A percentile compares a stretch with the other conserved stretches of the same genome.
phyloP scores from a whole-genome alignment of 352 stramenopile genomes.

The Phytophthora citricola region DNA sequence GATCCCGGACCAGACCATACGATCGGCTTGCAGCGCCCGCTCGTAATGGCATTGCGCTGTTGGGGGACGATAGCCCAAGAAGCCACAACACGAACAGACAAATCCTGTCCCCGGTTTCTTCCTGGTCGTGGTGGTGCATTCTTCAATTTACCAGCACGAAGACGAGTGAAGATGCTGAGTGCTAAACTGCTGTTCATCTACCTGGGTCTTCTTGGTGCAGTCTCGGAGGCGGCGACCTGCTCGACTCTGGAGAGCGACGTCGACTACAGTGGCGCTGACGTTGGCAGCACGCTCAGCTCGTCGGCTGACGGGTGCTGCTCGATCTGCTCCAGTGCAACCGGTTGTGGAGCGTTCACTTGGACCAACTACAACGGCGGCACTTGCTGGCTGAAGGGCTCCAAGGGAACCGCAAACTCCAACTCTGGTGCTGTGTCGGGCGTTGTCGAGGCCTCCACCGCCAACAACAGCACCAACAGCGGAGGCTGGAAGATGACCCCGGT shows the following conservation, averaged over 20 bases:
- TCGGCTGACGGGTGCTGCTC: conserved; percentile 1
- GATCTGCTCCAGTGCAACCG: not conserved
- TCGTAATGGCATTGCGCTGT: not conserved
- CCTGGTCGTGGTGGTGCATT: not conserved
- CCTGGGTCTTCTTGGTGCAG: not conserved
- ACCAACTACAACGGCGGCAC: conserved; percentile 3
- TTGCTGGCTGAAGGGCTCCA: conserved; percentile 1
- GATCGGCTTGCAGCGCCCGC: not conserved
- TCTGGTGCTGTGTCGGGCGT: not conserved
- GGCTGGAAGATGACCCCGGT: conserved; percentile 61
- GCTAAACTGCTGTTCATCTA: conserved; percentile 3
- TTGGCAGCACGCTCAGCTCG: not conserved
- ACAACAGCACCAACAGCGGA: conserved; percentile 3
- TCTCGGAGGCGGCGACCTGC: conserved; percentile 1
- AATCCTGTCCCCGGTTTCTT: too few relatives aligned
- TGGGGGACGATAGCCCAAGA: too few relatives aligned
- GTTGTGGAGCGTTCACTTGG: conserved; percentile 1
- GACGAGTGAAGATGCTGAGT: not conserved
- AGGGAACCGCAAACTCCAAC: not conserved
- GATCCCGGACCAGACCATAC: not conserved
- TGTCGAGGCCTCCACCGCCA: not conserved
- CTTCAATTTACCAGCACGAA: not conserved
- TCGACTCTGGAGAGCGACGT: conserved; percentile 1
- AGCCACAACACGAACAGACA: too few relatives aligned
- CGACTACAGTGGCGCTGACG: not conserved